A percentile compares a stretch with the other conserved stretches of the same genome.
Conservation (phyloP, 306 rosid genomes). For the Cyclanthera cordifolia region DNA sequence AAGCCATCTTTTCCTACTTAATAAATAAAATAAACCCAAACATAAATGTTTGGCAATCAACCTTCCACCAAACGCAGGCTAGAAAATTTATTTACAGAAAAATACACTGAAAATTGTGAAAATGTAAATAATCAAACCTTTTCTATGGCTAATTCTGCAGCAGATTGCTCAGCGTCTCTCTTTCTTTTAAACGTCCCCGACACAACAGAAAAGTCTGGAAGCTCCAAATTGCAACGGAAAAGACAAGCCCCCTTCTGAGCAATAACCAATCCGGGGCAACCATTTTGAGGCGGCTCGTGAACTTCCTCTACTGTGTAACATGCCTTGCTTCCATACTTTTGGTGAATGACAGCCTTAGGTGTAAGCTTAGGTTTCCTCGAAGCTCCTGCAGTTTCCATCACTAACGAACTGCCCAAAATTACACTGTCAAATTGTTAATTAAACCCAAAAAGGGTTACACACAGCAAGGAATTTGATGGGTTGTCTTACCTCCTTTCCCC, state of each 20-base stretch:
- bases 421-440: not conserved
- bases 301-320: constrained; percentile 59
- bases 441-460: not conserved
- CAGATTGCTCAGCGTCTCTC: constrained; percentile 93
- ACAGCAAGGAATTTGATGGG: not conserved
- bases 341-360: constrained; percentile 65
- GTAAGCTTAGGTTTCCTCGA: constrained; percentile 29
- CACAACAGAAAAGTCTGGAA: constrained; percentile 55
- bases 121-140: constrained; percentile 38
- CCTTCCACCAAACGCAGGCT: not conserved
- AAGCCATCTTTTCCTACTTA: no score
- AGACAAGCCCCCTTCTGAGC: constrained; percentile 46
- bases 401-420: not conserved
- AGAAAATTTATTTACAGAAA: not conserved
- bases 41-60: not conserved
- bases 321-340: constrained; percentile 51
- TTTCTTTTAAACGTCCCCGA: constrained; percentile 67
- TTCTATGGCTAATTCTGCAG: constrained; percentile 72
- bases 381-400: constrained; percentile 41
- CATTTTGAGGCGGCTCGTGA: constrained; percentile 39
- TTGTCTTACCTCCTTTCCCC: not conserved
- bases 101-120: not conserved
- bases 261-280: constrained; percentile 63
- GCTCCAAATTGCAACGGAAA: constrained; percentile 70
- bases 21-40: not conserved